Conservation (phyloP, 352 stramenopile species). For the Discostella stelligera region DNA sequence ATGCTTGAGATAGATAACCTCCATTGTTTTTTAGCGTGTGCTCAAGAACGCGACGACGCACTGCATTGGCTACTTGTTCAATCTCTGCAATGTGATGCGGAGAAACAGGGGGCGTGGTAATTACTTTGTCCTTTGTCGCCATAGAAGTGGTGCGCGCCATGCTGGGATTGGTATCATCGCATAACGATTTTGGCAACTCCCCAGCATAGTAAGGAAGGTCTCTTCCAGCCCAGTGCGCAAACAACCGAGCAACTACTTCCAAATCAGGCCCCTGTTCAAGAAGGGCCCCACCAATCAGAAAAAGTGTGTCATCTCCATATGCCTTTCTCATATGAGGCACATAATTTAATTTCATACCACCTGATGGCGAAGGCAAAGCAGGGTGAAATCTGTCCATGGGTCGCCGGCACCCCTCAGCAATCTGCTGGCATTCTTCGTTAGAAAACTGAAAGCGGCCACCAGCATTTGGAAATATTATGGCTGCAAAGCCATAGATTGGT, state of each 20-base stretch:
- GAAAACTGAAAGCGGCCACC: conserved; percentile 36
- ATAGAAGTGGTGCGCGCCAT: not conserved
- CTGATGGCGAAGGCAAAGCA: conserved; percentile 24
- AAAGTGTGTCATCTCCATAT: conserved; percentile 36
- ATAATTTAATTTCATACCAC: conserved; percentile 36
- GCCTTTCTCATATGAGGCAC: conserved; percentile 28
- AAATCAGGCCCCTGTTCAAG: conserved; percentile 39
- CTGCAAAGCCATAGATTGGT: not conserved
- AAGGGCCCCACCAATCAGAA: conserved; percentile 35
- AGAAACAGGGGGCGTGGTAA: not conserved
- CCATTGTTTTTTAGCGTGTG: conserved; percentile 38
- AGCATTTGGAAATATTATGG: conserved; percentile 35
- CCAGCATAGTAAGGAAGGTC: conserved; percentile 14
- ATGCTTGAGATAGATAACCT: conserved; percentile 38
- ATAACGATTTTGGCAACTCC: not conserved
- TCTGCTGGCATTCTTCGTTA: conserved; percentile 19
- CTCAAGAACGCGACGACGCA: conserved; percentile 27
- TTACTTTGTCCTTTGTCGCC: not conserved
- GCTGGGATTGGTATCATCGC: not conserved
- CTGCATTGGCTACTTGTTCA: conserved; percentile 17
- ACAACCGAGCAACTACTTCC: conserved; percentile 27
- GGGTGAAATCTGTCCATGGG: conserved; percentile 33
- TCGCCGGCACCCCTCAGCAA: conserved; percentile 33
- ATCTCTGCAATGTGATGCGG: conserved; percentile 14
- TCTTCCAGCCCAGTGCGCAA: conserved; percentile 22